phyloP scores from a whole-genome alignment of 192 early-diverging fungal species.

The Chytriomyces sp. region DNA sequence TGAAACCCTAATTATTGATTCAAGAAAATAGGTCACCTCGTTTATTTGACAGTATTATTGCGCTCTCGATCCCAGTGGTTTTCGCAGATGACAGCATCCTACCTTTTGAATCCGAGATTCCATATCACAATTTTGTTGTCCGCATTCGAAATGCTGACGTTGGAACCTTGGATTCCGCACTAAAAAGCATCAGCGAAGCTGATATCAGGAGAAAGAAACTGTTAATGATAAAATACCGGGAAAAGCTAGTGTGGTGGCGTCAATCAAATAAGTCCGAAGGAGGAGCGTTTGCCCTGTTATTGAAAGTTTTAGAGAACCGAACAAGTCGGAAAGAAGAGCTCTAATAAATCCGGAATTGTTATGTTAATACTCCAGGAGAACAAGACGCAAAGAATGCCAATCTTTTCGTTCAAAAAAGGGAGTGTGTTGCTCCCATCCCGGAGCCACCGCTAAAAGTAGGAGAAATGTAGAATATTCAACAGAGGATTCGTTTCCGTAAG shows the following conservation, averaged over 20 bases:
- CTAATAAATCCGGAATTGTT: too few relatives aligned
- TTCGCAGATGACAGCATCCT: constrained; percentile 34
- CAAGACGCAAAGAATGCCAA: too few relatives aligned
- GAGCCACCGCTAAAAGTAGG: too few relatives aligned
- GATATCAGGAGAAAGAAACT: not conserved
- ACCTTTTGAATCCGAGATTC: constrained; percentile 35
- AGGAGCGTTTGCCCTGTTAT: too few relatives aligned
- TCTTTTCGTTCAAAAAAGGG: too few relatives aligned
- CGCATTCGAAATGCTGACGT: constrained; percentile 24
- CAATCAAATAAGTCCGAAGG: too few relatives aligned
- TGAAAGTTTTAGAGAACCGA: too few relatives aligned
- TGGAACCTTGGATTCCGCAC: constrained; percentile 2
- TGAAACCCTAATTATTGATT: not conserved
- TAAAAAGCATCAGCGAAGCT: not conserved
- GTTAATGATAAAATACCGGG: constrained; percentile 9
- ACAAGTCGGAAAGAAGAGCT: too few relatives aligned
- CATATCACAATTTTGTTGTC: constrained; percentile 27
- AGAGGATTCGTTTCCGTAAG: constrained; percentile 9
- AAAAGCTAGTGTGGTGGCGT: constrained; percentile 33
- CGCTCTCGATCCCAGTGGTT: constrained; percentile 34
- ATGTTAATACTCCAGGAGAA: too few relatives aligned
- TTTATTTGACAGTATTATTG: constrained; percentile 36
- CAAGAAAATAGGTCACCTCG: constrained; percentile 19
- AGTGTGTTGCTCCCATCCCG: too few relatives aligned
- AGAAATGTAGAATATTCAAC: too few relatives aligned